phyloP scores from a whole-genome alignment of 768 basidiomycete species.

The Suillus lakei region DNA sequence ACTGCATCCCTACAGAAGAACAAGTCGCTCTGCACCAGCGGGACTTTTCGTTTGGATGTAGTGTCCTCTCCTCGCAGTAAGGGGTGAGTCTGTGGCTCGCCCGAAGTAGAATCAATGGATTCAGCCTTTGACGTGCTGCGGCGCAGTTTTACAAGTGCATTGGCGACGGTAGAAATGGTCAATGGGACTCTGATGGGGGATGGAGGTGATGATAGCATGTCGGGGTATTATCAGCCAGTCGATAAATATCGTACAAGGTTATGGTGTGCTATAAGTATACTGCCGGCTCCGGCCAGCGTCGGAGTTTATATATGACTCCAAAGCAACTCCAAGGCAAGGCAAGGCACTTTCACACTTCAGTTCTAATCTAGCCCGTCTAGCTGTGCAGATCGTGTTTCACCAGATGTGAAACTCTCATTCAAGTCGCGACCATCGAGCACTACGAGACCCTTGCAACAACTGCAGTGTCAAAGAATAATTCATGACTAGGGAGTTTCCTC shows the following conservation, averaged over 20 bases:
- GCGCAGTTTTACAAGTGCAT: constrained; percentile 58
- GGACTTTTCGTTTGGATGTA: constrained; percentile 34
- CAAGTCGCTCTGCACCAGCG: constrained; percentile 43
- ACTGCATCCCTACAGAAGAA: constrained; percentile 69
- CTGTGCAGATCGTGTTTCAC: not conserved
- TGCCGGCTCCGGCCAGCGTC: not conserved
- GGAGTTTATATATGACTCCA: constrained; percentile 9
- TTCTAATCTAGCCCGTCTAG: not conserved
- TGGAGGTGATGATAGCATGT: constrained; percentile 26
- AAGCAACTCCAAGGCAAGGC: not conserved
- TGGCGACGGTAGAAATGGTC: constrained; percentile 47
- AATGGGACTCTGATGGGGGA: constrained; percentile 28
- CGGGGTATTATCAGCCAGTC: not conserved
- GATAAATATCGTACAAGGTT: not conserved
- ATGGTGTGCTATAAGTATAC: constrained; percentile 2
- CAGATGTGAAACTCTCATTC: not conserved
- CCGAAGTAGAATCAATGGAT: constrained; percentile 42
- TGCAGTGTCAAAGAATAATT: not conserved
- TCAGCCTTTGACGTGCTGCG: constrained; percentile 35
- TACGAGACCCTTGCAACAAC: not conserved
- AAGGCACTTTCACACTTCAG: not conserved
- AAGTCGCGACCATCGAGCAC: not conserved
- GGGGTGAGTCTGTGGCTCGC: constrained; percentile 43
- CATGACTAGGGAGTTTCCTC: not conserved
- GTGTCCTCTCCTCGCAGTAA: constrained; percentile 32